A percentile compares a stretch with the other conserved stretches of the same genome.
Conservation (phyloP, 257 asterid genomes). For the Rubia yunnanensis region DNA sequence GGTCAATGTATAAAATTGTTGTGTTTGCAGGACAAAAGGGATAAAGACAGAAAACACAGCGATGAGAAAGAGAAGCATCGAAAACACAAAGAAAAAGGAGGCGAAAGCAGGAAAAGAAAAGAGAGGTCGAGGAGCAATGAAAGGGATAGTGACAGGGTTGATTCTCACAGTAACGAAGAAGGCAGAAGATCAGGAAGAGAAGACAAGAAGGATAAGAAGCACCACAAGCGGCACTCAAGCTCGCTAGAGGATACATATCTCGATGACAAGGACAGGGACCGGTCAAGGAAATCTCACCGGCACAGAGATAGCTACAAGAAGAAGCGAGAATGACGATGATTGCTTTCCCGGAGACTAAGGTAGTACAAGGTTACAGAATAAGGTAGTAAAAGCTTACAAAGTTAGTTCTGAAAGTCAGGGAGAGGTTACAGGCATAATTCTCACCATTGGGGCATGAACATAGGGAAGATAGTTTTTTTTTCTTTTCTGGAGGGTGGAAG, state of each 20-base stretch:
- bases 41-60: slow-evolving; percentile 51
- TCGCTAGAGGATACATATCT: slow-evolving; percentile 28
- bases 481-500: neutral
- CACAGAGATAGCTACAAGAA: slow-evolving; percentile 42
- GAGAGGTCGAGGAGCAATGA: slow-evolving; percentile 42
- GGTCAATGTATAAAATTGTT: neutral
- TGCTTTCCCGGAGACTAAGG: neutral
- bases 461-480: slow-evolving; percentile 28
- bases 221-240: slow-evolving; percentile 33
- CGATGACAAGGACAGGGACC: slow-evolving; percentile 49
- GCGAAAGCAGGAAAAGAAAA: slow-evolving; percentile 36
- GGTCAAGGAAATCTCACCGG: slow-evolving; percentile 45
- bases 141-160: slow-evolving; percentile 47
- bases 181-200: slow-evolving; percentile 48
- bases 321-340: slow-evolving; percentile 38
- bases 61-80: slow-evolving; percentile 50
- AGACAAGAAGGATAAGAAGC: slow-evolving; percentile 51
- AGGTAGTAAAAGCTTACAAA: neutral
- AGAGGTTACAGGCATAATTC: slow-evolving; percentile 33
- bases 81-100: slow-evolving; percentile 37
- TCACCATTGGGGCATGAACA: slow-evolving; percentile 21
- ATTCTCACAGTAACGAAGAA: slow-evolving; percentile 42
- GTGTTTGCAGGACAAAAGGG: slow-evolving; percentile 57
- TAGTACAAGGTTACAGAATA: neutral
- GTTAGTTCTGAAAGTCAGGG: slow-evolving; percentile 37